A percentile compares a stretch with the other conserved stretches of the same genome.
These are phyloP conservation scores for Lichtheimia ornata DNA, from an alignment of 371 early-diverging fungal species.

Conservation along the genomic window DNA sequence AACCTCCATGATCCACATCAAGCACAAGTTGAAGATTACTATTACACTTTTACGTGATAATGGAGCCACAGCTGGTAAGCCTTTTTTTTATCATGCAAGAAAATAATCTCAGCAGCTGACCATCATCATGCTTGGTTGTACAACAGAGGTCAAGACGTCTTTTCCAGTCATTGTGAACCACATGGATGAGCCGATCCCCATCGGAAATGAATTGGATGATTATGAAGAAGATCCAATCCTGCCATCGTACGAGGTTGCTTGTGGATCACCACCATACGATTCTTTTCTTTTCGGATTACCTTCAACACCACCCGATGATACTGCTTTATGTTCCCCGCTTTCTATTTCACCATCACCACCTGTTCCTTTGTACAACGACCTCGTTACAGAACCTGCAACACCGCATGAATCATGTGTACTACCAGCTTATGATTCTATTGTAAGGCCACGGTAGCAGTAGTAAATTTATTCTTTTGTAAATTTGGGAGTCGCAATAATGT, in stretches of 20 bases:
- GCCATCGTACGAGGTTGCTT: constrained; percentile 21
- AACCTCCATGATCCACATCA: constrained; percentile 30
- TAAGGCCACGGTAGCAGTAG: too few species aligned
- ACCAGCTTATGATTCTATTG: too few species aligned
- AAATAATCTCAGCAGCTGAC: too few species aligned
- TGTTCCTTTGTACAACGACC: not conserved
- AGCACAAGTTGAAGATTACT: constrained; percentile 38
- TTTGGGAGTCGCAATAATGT: too few species aligned
- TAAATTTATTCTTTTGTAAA: too few species aligned
- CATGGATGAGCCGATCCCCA: constrained; percentile 11
- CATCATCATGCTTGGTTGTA: not conserved
- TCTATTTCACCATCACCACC: constrained; percentile 4
- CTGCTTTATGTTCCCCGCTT: not conserved
- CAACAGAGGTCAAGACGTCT: constrained; percentile 34
- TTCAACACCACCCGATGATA: not conserved
- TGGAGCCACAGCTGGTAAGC: constrained; percentile 40
- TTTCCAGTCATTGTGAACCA: constrained; percentile 36
- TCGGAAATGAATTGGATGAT: not conserved
- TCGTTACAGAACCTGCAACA: too few species aligned
- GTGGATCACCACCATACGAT: constrained; percentile 17
- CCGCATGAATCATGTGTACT: too few species aligned
- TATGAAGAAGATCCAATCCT: constrained; percentile 15
- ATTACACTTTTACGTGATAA: constrained; percentile 29
- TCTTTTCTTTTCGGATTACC: not conserved
- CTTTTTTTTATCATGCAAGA: constrained; percentile 3